Base-by-base conservation (phyloP, 352 stramenopile genomes). In the Globisporangium abappressorium region DNA sequence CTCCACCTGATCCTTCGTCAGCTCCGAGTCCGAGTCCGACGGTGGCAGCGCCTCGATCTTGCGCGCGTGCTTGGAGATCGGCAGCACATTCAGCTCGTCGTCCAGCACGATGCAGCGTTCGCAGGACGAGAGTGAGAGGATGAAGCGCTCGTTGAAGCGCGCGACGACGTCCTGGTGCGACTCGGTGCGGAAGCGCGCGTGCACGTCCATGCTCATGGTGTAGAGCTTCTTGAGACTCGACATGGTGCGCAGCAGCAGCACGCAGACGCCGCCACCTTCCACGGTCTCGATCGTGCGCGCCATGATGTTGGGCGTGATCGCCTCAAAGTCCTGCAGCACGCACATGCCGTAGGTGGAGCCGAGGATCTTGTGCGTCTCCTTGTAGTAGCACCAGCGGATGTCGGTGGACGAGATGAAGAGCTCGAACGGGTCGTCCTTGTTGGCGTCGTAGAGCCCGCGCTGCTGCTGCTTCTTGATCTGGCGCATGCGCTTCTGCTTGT, bases 301-400 rank as follows among this genome's bases (percentile, higher is more conserved):
- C 80, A 99, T 95, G 57, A 99, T 94, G 81, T 99, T 99, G 30
- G 98, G 98, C 58, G 98, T 99, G 47, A 99, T 84, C 5, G 97
- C 97, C 78, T 99, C 96, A 75, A 99, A 99, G 78, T 99, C 98
- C 75, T 99, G 98, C 60, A 99, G 80, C 36, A 99, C 97, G 67
- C 98, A 92, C 84, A 99, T 98, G 57, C 97, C 98, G 70, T 98
- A 99, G 5, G 98, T 99, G 63, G 94, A 95, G 55, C 98, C 98
- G 57, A 99, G 82, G 57, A 99, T 96, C 71, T 98, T 98, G 76
- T 99, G 95, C n/a, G 97, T 98, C 73, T 99, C 98, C 79, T 99
- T 99, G 85, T 99, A 99, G 81, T 99, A 99, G 80, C 96, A 99
- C 97, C 97, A 99, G 56, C 96, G 97, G 67, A 99, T 99, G 68